Conservation (phyloP, 768 basidiomycete genomes). For the Pleurotus cornucopiae region DNA sequence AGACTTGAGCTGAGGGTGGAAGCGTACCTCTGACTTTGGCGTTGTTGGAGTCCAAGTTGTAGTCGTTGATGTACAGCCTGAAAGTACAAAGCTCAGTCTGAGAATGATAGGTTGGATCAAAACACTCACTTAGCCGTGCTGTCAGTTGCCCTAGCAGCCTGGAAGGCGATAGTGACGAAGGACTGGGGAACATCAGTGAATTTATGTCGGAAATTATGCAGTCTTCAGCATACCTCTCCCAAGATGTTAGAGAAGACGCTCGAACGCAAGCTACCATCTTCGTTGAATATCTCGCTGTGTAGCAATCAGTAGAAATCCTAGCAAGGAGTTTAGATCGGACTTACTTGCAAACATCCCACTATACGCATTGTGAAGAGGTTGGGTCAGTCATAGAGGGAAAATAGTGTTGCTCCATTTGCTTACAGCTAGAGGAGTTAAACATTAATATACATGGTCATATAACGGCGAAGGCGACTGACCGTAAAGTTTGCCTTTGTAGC, state of each 20-base stretch:
- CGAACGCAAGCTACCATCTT: conserved; percentile 41
- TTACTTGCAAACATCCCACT: conserved; percentile 44
- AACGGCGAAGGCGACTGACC: conserved; percentile 15
- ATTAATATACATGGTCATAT: background rate
- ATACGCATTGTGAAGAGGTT: background rate
- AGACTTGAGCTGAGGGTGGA: background rate
- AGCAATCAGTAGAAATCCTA: conserved; percentile 14
- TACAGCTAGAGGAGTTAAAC: background rate
- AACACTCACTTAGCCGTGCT: conserved; percentile 36
- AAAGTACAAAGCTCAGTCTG: background rate
- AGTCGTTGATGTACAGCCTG: conserved; percentile 42
- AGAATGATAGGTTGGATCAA: too few relatives aligned
- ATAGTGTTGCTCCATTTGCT: background rate
- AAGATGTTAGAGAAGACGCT: conserved; percentile 47
- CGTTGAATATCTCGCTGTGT: conserved; percentile 45
- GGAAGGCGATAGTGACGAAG: conserved; percentile 49
- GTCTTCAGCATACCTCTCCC: conserved; percentile 27
- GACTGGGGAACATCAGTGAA: conserved; percentile 18
- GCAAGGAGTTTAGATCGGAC: background rate
- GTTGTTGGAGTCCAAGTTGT: conserved; percentile 45
- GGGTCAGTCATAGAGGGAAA: background rate
- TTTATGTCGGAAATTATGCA: background rate
- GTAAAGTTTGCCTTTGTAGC: conserved; percentile 43
- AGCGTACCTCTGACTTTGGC: conserved; percentile 33
- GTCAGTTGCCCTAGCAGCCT: conserved; percentile 45